Evolutionary conservation across 2,329 filamentous ascomycete species (phyloP), one percentile per base, ranked within the genome.

Genomic region (Diplodia scrobiculata): DNA sequence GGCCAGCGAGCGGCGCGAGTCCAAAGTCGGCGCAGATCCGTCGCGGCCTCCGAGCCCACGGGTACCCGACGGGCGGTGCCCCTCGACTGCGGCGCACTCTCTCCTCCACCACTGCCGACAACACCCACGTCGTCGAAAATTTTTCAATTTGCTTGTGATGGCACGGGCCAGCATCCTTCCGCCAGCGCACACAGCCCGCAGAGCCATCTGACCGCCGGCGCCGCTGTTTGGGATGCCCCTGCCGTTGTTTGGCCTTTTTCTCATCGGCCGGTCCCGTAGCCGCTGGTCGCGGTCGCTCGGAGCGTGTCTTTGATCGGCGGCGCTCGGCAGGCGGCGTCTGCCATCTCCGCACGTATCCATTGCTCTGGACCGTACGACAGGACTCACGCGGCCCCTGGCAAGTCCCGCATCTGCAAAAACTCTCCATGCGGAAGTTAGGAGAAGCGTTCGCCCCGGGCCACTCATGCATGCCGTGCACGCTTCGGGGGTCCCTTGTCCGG

Each of bases 321-420:
- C 54, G 13, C 38, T 47, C 55, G 58, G 58, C 19, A 36, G 45
- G 27, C 58, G 41, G 45, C 45, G 27, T 50, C 38, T 62, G 29
- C 41, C 41, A 47, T 50, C 58, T 34, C 55, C 41, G 45, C 58
- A 60, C 27, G 17, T 38, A 21, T 21, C 55, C 55, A 41, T 32
- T 60, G 27, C 55, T 41, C 58, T 62, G 45, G 41, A 50, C 41
- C 58, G 58, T 62, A 50, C 5, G 27, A 62, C 58, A 50, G 45
- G 45, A 54, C 52, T 54, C 52, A 36, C 52, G 25, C 25, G 41
- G 19, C 17, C 52, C 58, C 13, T 62, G 58, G 58, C n/a, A 62
- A 50, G 21, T 62, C 45, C 58, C 58, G 58, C n/a, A 32, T 17
- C 41, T 32, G 38, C 55, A 34, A 47, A 32, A 21, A 36, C 45